Conservation (phyloP, 176 grass and related monocot species). For the Hsuehochloa calcarea region DNA sequence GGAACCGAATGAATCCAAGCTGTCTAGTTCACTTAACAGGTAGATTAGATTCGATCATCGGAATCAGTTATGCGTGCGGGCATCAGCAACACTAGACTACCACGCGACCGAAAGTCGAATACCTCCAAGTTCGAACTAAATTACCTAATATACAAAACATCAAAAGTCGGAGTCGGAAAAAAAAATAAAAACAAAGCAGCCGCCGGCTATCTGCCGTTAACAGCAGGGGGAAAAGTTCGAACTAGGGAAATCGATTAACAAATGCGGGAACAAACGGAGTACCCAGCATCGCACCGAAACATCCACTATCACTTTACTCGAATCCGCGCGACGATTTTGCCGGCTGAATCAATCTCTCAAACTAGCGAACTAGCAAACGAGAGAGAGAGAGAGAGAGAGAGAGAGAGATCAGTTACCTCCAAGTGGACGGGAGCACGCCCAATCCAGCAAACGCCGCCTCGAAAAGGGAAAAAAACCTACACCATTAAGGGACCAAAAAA, state of each 20-base stretch:
- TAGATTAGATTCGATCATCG: not conserved
- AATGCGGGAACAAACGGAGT: not conserved
- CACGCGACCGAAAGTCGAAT: conserved; percentile 7
- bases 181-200: not conserved
- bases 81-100: not conserved
- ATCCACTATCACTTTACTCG: not conserved
- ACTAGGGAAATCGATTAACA: not conserved
- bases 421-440: not conserved
- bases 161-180: not conserved
- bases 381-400: not conserved
- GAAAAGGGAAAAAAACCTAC: too few species aligned
- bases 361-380: not conserved
- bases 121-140: not conserved
- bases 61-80: conserved; percentile 10
- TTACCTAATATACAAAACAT: not conserved
- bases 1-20: not conserved
- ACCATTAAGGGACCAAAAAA: not conserved
- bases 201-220: not conserved
- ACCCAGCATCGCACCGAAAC: not conserved
- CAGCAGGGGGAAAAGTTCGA: not conserved
- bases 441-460: not conserved
- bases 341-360: not conserved
- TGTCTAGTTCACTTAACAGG: not conserved
- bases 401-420: not conserved
- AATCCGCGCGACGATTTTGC: not conserved